These are phyloP conservation scores for Leccinum fibrillosum DNA, from an alignment of 768 basidiomycete species.

Conservation along the genomic window DNA sequence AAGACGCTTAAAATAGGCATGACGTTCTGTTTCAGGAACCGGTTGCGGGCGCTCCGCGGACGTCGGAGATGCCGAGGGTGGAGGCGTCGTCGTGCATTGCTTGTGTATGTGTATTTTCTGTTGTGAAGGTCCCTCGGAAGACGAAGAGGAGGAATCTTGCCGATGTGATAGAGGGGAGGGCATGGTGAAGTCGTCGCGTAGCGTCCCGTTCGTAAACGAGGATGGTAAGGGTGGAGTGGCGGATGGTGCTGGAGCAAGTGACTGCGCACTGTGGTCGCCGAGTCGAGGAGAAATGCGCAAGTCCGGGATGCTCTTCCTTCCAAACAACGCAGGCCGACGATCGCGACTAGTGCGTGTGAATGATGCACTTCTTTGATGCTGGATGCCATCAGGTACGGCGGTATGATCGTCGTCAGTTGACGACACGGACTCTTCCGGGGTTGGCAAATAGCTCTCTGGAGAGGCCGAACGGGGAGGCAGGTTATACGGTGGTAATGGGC, in stretches of 20 bases:
- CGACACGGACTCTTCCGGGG: conserved; percentile 53
- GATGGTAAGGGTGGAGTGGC: conserved; percentile 5
- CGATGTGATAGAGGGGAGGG: conserved; percentile 40
- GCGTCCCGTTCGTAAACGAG: conserved; percentile 13
- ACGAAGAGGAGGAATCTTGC: conserved; percentile 46
- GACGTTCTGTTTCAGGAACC: conserved; percentile 69
- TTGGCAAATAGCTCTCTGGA: conserved; percentile 53
- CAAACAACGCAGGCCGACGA: conserved; percentile 38
- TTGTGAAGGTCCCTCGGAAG: conserved; percentile 28
- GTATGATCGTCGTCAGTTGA: conserved; percentile 45
- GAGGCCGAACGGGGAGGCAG: conserved; percentile 47
- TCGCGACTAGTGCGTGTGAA: conserved; percentile 39
- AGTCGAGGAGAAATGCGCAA: conserved; percentile 51
- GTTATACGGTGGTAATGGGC: conserved; percentile 41
- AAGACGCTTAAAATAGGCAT: conserved; percentile 92
- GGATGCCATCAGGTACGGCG: conserved; percentile 23
- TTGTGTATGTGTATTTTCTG: conserved; percentile 22
- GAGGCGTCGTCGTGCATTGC: conserved; percentile 28
- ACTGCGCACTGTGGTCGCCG: conserved; percentile 28
- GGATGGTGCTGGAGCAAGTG: conserved; percentile 23
- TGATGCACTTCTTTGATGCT: conserved; percentile 52
- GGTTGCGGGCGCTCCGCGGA: conserved; percentile 34
- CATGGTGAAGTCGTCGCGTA: conserved; percentile 32
- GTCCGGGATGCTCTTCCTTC: conserved; percentile 88
- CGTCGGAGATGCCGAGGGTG: conserved; percentile 39